Evolutionary conservation across 2,329 filamentous ascomycete genomes (phyloP), one percentile per base, ranked within the genome.

Genomic region (Xenoacremonium recifei): DNA sequence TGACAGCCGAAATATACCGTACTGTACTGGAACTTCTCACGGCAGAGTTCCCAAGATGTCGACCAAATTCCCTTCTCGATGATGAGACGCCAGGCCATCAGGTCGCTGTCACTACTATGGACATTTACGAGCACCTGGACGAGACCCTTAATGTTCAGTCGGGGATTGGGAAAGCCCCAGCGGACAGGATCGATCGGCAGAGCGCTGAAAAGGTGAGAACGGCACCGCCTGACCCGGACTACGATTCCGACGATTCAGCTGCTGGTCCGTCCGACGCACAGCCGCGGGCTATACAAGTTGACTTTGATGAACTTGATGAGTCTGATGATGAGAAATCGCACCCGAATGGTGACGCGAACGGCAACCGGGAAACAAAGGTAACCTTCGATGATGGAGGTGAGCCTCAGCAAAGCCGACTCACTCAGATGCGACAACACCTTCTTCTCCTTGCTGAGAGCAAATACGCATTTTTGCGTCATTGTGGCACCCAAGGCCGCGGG

Each of bases 1-100:
- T 79, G 2, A 95, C 91, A 1, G 84, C 85, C 1, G 76, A 84
- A 45, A 81, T 97, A 2, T 97, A 96, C 60, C 80, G 79, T 27
- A 78, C 82, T 12, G 72, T 95, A 15, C 73, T 97, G 11, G 76
- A 78, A 39, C 75, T 82, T 7, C 66, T 96, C 35, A 89, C 92
- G 49, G 75, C 77, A 20, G 80, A 85, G 55, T 72, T 85, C 3
- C 69, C 79, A 3, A 77, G 81, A 37, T 95, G 89, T 59, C 84
- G 80, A 42, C 68, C 75, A 34, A 77, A 85, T 48, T 66, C 75
- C 12, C 47, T 63, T 10, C 57, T 67, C 11, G 64, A 65, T 13
- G 64, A 69, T 15, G 57, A 59, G 6, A 43, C 48, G 12, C 50
- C 55, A 11, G 48, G 49, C 7, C 57, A 59, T 10, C 60, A 69